Evolutionary conservation across 257 asterid species (phyloP).

Genomic region (Gentiana dahurica): DNA sequence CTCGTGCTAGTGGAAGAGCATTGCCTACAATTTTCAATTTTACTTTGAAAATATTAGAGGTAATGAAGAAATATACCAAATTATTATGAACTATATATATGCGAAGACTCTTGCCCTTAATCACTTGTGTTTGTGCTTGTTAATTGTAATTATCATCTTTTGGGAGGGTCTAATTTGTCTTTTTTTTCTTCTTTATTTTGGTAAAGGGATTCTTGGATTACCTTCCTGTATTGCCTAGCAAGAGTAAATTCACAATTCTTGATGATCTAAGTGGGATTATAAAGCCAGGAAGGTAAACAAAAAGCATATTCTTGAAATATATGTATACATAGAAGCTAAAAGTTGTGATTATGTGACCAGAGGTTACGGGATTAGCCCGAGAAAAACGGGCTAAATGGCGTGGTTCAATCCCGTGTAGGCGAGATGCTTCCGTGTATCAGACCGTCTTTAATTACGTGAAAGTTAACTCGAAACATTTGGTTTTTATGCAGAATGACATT

Average conservation of each 20-base stretch:
- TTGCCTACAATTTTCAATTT: constrained; percentile 72
- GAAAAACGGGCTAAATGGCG: background rate
- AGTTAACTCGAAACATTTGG: no score
- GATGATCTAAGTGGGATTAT: constrained; percentile 68
- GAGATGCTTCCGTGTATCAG: background rate
- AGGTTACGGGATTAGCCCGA: no score
- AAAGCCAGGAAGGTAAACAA: constrained; percentile 70
- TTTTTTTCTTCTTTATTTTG: background rate
- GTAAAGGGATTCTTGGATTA: constrained; percentile 50
- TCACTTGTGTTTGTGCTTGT: no score
- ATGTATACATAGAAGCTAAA: background rate
- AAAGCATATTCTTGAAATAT: background rate
- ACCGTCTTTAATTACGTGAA: background rate
- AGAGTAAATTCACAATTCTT: constrained; percentile 65
- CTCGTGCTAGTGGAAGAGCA: constrained; percentile 74
- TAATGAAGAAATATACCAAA: constrained; percentile 6
- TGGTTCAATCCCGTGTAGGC: background rate
- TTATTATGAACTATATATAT: no score
- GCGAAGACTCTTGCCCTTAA: no score
- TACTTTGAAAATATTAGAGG: constrained; percentile 65
- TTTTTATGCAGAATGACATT: constrained; percentile 54
- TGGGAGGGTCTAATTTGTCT: background rate
- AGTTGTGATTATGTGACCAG: background rate
- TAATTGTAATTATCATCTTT: background rate
- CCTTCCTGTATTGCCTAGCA: constrained; percentile 49